Conservation (phyloP, 495 filamentous ascomycete genomes). For the Clohesyomyces aquaticus region DNA sequence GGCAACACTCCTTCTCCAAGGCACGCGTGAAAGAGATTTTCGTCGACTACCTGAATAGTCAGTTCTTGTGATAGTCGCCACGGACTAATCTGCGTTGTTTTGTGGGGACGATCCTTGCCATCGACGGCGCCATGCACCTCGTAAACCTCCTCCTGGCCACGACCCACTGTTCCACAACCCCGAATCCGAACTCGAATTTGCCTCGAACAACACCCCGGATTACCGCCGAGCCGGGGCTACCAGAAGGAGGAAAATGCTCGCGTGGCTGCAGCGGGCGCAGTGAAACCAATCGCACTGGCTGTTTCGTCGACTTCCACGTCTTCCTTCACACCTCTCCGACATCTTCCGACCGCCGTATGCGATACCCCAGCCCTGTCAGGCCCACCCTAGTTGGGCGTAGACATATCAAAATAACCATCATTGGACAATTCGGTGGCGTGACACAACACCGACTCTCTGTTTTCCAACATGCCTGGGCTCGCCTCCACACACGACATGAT, state of each 20-base stretch:
- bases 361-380: conserved; percentile 6
- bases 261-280: background rate
- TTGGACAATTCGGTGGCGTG: conserved; percentile 8
- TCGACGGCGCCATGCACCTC: background rate
- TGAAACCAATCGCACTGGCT: background rate
- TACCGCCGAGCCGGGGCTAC: too few relatives aligned
- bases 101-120: conserved; percentile 12
- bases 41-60: conserved; percentile 68
- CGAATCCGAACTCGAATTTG: background rate
- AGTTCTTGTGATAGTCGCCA: conserved; percentile 31
- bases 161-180: background rate
- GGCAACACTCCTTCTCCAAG: conserved; percentile 59
- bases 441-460: conserved; percentile 9
- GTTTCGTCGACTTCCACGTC: background rate
- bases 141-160: background rate
- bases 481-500: background rate
- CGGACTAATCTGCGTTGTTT: conserved; percentile 9
- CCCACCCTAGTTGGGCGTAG: background rate
- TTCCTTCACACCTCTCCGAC: background rate
- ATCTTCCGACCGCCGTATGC: background rate
- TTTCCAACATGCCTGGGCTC: background rate
- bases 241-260: too few relatives aligned
- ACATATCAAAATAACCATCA: background rate
- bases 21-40: conserved; percentile 68
- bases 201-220: background rate